Conservation (phyloP, 192 early-diverging fungal species). For the Coemansia sp. region DNA sequence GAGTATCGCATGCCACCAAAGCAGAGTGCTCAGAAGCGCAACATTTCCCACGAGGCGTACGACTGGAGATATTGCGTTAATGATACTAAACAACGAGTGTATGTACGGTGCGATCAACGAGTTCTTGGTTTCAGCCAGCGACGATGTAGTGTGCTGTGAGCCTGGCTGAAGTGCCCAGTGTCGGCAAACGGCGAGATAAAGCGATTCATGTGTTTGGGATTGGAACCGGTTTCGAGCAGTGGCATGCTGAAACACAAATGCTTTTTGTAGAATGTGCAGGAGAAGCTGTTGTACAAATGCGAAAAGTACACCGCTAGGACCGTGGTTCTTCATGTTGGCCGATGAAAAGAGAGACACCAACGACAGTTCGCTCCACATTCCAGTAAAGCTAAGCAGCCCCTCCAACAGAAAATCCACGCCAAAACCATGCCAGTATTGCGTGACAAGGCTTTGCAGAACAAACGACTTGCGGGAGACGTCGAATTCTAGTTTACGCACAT, state of each 20-base stretch:
- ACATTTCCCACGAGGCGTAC: constrained; percentile 14
- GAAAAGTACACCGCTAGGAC: background rate
- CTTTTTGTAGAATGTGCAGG: constrained; percentile 5
- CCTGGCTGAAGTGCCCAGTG: constrained; percentile 8
- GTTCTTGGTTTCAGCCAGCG: constrained; percentile 5
- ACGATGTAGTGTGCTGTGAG: constrained; percentile 6
- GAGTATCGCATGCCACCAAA: constrained; percentile 11
- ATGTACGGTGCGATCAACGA: constrained; percentile 16
- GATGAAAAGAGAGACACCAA: constrained; percentile 12
- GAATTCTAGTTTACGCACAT: background rate
- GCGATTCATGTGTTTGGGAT: constrained; percentile 5
- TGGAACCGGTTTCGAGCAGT: background rate
- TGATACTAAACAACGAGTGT: background rate
- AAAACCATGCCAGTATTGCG: background rate
- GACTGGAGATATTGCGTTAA: constrained; percentile 3
- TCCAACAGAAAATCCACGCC: constrained; percentile 4
- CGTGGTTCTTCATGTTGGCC: background rate
- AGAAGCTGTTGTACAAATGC: background rate
- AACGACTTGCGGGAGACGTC: background rate
- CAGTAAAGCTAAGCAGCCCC: constrained; percentile 4
- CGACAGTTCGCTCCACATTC: constrained; percentile 15
- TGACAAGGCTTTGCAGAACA: constrained; percentile 11
- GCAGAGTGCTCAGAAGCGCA: constrained; percentile 15
- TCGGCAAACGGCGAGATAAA: constrained; percentile 16
- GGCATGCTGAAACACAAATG: background rate